Percentiles rank a stretch among this genome's conserved stretches.
Evolutionary conservation across 73 alveolate genomes (phyloP).

Genomic region (Breviolum minutum): DNA sequence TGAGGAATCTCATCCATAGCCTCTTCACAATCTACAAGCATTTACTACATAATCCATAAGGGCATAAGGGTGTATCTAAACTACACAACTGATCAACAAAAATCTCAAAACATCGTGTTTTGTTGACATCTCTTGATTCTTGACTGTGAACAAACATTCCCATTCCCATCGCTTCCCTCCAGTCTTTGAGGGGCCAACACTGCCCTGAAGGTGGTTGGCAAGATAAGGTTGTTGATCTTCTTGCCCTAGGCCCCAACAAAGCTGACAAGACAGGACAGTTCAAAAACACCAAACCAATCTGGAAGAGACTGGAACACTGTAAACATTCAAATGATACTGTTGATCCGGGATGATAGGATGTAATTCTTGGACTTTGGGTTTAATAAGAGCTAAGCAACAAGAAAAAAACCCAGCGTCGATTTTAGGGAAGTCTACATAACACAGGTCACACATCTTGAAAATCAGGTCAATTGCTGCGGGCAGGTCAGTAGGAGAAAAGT

Average conservation of each 20-base stretch:
- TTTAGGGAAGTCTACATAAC: too few species aligned
- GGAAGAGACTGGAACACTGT: neutral
- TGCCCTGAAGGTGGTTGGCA: slow-evolving; percentile 79
- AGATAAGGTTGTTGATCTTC: slow-evolving; percentile 23
- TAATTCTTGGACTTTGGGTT: neutral
- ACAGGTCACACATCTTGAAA: too few species aligned
- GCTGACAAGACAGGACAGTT: neutral
- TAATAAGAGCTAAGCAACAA: neutral
- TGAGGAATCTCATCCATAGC: too few species aligned
- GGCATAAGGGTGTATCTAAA: too few species aligned
- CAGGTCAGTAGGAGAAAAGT: too few species aligned
- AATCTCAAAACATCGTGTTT: too few species aligned
- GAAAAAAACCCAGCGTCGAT: too few species aligned
- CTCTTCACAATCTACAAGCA: too few species aligned
- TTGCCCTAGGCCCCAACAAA: slow-evolving; percentile 41
- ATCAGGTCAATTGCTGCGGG: too few species aligned
- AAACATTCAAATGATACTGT: neutral
- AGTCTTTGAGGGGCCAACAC: neutral
- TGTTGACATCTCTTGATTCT: neutral
- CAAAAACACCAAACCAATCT: neutral
- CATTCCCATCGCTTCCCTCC: neutral
- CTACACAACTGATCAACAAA: too few species aligned
- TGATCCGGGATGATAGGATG: neutral
- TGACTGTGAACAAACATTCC: neutral
- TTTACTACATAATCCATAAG: too few species aligned